phyloP scores from a whole-genome alignment of 805 yeast species.

The Teunomyces tritomae region DNA sequence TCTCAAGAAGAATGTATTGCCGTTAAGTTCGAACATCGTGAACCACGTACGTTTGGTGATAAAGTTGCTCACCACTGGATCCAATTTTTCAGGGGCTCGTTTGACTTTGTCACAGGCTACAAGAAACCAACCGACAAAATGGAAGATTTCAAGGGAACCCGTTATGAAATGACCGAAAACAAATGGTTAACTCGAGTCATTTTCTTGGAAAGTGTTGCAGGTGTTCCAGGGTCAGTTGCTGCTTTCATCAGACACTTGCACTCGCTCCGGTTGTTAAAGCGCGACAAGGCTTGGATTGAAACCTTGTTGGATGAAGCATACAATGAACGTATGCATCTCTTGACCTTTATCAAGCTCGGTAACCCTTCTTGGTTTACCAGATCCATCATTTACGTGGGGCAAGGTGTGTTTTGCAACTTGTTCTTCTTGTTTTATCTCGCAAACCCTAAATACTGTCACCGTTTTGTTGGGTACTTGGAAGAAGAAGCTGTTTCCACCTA shows the following conservation, averaged over 20 bases:
- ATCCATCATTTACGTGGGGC: conserved; percentile 55
- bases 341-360: conserved; percentile 64
- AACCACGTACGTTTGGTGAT: conserved; percentile 48
- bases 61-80: conserved; percentile 50
- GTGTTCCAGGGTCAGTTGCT: conserved; percentile 79
- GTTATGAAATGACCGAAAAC: conserved; percentile 54
- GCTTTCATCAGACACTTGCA: conserved; percentile 69
- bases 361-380: conserved; percentile 60
- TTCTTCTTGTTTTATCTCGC: conserved; percentile 60
- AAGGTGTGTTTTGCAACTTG: conserved; percentile 66
- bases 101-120: conserved; percentile 66
- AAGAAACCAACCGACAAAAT: conserved; percentile 45
- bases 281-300: conserved; percentile 76
- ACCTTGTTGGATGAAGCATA: conserved; percentile 73
- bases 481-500: conserved; percentile 76
- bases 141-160: conserved; percentile 32
- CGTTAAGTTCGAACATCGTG: conserved; percentile 51
- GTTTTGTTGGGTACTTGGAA: conserved; percentile 76
- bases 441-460: conserved; percentile 63
- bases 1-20: conserved; percentile 28
- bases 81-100: conserved; percentile 43
- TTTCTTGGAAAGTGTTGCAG: conserved; percentile 70
- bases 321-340: conserved; percentile 73
- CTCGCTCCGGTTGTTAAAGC: conserved; percentile 54
- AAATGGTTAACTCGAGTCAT: conserved; percentile 65